Conservation (phyloP, 305 asterid species). For the Coffea humblotiana region DNA sequence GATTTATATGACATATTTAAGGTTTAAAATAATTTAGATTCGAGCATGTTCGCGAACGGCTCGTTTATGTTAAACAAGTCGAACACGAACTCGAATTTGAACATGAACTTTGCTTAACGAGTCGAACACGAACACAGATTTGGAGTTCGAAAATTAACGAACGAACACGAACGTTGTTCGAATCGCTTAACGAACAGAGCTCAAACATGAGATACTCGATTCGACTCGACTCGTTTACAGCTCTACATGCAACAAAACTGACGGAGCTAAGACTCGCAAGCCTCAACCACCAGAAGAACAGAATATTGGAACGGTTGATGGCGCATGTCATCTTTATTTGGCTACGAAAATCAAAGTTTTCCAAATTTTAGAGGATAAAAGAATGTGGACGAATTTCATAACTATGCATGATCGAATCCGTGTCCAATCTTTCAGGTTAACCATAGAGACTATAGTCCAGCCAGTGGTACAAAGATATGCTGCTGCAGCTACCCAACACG, state of each 20-base stretch:
- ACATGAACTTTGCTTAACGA: too few species aligned
- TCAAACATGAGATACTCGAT: too few species aligned
- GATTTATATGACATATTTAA: too few species aligned
- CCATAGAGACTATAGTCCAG: background rate
- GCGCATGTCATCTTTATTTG: background rate
- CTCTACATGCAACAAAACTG: background rate
- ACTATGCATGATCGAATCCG: background rate
- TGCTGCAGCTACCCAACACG: background rate
- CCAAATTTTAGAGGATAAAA: background rate
- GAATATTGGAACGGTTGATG: background rate
- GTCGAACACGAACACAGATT: too few species aligned
- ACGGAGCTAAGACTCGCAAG: background rate
- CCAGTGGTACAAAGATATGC: background rate
- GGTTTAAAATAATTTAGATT: too few species aligned
- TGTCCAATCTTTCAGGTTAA: background rate
- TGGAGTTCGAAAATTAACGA: too few species aligned
- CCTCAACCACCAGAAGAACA: background rate
- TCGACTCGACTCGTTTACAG: too few species aligned
- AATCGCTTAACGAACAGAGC: too few species aligned
- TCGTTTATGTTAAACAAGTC: too few species aligned
- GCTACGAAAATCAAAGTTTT: background rate
- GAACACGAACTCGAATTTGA: too few species aligned
- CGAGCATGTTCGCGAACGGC: too few species aligned
- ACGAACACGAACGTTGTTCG: too few species aligned
- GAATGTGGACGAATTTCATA: background rate